Base-by-base conservation (phyloP, 2,329 filamentous ascomycete genomes). In the Fusarium siculi region DNA sequence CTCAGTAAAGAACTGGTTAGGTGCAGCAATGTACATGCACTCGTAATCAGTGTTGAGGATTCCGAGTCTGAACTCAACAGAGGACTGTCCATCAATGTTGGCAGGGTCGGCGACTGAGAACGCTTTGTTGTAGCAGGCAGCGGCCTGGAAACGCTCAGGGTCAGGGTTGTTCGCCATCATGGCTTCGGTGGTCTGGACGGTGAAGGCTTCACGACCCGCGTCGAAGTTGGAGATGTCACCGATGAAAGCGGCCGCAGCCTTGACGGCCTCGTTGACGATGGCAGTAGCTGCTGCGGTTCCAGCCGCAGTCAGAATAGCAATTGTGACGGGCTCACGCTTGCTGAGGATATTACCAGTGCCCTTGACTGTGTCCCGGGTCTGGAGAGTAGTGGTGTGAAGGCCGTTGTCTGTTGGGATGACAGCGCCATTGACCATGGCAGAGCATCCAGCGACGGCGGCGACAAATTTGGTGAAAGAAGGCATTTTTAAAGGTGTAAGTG, bases 21-120 rank as follows among this genome's bases (percentile, higher is more conserved):
- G 61, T 3, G 61, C 61, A 30, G 61, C 61, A n/a, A 64, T 63
- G 4, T 64, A 64, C 61, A 64, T 64, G 57, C 61, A 64, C 57
- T 64, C 61, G n/a, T 64, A 64, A 21, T 64, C 61, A 25, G 57
- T 64, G 44, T 64, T 64, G 18, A 64, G 61, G 21, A 64, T 11
- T 0, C 61, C 61, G 23, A 64, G 61, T 2, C 30, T 32, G 4
- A 64, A 64, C 7, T 64, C 57, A 9, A 64, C 61, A 2, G 57
- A 64, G 19, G 61, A 64, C 37, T 64, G 61, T 32, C 61, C 61
- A 5, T 64, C 61, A 1, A 64, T 64, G 32, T 64, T 64, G 57
- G 61, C 61, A 14, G 61, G 61, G 7, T 64, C 57, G 6, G 61
- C 61, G 16, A 64, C 61, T 0, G 61, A 52, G 21, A 64, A 64